Conservation (phyloP, 2,329 filamentous ascomycete genomes). For the Graphiopsis chlorocephala region DNA sequence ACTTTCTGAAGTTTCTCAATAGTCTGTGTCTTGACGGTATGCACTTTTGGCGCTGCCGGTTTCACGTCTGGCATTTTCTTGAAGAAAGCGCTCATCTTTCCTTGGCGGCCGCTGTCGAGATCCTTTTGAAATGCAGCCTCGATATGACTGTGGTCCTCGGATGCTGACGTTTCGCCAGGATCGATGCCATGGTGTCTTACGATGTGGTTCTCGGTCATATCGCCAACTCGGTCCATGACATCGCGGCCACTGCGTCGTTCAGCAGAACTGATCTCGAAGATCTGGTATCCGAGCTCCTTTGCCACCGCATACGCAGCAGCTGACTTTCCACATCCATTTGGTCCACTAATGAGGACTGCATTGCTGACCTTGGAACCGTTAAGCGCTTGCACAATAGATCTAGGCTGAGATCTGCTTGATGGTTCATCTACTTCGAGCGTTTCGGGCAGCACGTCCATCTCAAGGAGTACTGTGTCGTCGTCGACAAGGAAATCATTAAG, state of each 20-base stretch:
- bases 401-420: constrained; percentile 21
- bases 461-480: constrained; percentile 70
- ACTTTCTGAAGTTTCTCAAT: constrained; percentile 27
- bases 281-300: constrained; percentile 85
- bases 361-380: constrained; percentile 57
- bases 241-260: constrained; percentile 84
- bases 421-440: constrained; percentile 41
- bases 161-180: constrained; percentile 24
- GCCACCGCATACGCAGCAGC: constrained; percentile 89
- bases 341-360: constrained; percentile 82
- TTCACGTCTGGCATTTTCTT: constrained; percentile 47
- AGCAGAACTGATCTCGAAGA: constrained; percentile 90
- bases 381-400: constrained; percentile 38
- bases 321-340: constrained; percentile 88
- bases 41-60: constrained; percentile 27
- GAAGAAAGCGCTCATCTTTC: constrained; percentile 80
- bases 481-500: constrained; percentile 77
- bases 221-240: constrained; percentile 84
- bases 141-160: constrained; percentile 38
- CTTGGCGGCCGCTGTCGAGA: constrained; percentile 67
- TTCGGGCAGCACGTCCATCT: constrained; percentile 67
- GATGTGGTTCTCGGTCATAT: constrained; percentile 95
- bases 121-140: constrained; percentile 54
- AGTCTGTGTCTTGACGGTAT: constrained; percentile 22
- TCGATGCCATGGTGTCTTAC: constrained; percentile 57